Base-by-base conservation (phyloP, 768 basidiomycete genomes). In the Serendipita indica region DNA sequence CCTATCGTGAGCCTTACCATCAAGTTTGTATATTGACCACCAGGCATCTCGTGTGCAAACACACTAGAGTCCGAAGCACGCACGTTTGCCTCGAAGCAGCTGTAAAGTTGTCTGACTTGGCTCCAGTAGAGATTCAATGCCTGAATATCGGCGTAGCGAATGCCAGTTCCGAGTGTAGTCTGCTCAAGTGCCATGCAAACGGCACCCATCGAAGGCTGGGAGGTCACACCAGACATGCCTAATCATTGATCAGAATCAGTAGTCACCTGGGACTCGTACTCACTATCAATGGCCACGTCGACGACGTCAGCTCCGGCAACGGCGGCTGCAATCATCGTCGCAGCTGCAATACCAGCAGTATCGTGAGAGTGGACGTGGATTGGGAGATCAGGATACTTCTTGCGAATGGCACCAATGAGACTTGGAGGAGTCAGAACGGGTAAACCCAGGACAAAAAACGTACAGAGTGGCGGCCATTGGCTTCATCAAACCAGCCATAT, bases 301-400 rank as follows among this genome's bases (percentile, higher is more conserved):
- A 99, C 84, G 13, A 99, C 83, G 69, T 99, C 96, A 43, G 96
- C 96, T 63, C 96, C 96, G n/a, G 96, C 96, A 7, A 85, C 84
- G 2, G 96, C 96, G 22, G 81, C 82, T 3, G 96, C 96, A 61
- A 99, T 72, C 96, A 98, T 98, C 67, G 86, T 91, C n/a, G 94
- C 90, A 49, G 89, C 77, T 28, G 96, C 89, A 66, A 99, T 98
- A 72, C 96, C 96, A 57, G 96, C 96, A 28, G 96, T 99, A 72
- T 99, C 96, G 71, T 99, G 96, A 12, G 96, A 97, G 74, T 99
- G 96, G 34, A 99, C 94, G 69, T 99, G 96, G 70, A 99, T 98
- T 30, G 96, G 93, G 59, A 99, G 79, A 69, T 96, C 92, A 37
- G 96, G 96, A 72, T 98, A 86, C 65, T 89, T 92, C 74, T 89